Evolutionary conservation across 495 filamentous ascomycete species (phyloP), one percentile per base, ranked within the genome.

Genomic region (Podospora bellae-mahoneyi): DNA sequence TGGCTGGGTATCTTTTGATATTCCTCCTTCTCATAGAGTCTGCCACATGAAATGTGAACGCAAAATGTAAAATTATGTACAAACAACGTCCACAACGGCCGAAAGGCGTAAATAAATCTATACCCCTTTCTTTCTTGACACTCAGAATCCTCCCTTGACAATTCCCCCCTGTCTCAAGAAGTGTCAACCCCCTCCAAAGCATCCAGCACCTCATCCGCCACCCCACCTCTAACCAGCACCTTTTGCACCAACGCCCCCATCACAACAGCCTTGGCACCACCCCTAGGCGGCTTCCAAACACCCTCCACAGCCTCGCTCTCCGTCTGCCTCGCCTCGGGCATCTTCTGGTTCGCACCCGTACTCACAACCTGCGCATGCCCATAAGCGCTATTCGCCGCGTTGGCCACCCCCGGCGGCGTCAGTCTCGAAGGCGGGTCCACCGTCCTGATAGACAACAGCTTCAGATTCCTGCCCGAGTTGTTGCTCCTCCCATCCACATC

Each of bases 161-260:
- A 23, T 23, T 23, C 23, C 23, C 23, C 23, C 23, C 23, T 23
- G 23, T 23, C 23, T 26, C 54, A 44, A 59, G 62, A 61, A 76
- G 85, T 63, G 57, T 85, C 82, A 39, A 88, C 86, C 26, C 82
- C 84, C 75, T 91, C 90, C 73, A 97, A 77, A 5, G 90, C 93
- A 64, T 87, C 87, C 68, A 96, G 78, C 2, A 97, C 91, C 79
- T 97, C 93, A 69, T 92, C 90, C 16, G 89, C 92, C 30, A 96
- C 89, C 27, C 93, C 93, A 1, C 91, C 91, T 69, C 81, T 82
- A 69, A 87, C 83, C 61, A 92, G 68, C 54, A 89, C 86, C 74
- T 88, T 86, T 72, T 84, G 82, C 10, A 92, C 82, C 83, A 96
- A 89, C 66, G 82, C 82, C 20, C 84, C 81, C 71, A 96, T 78